These are phyloP conservation scores for Sclerotinia sclerotiorum DNA, from an alignment of 2,329 filamentous ascomycete species.

Conservation along the genomic window DNA sequence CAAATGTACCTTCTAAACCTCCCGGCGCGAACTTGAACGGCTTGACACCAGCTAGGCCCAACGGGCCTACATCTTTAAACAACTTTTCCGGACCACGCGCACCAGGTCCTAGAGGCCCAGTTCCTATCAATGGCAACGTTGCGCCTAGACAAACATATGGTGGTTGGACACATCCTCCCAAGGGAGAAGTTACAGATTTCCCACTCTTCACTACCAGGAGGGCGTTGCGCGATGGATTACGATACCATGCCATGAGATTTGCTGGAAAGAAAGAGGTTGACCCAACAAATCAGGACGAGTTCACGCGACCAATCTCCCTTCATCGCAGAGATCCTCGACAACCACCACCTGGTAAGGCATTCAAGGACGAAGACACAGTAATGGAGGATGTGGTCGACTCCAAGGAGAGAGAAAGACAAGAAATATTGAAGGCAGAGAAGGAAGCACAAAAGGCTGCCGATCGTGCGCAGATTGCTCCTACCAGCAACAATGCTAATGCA, in stretches of 20 bases:
- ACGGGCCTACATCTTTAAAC: constrained; percentile 21
- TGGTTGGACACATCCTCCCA: constrained; percentile 58
- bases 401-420: constrained; percentile 62
- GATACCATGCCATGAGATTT: constrained; percentile 86
- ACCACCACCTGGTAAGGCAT: constrained; percentile 60
- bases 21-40: constrained; percentile 31
- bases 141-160: constrained; percentile 45
- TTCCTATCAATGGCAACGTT: constrained; percentile 16
- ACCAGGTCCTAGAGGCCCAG: constrained; percentile 35
- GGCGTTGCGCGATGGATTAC: constrained; percentile 73
- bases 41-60: constrained; percentile 10
- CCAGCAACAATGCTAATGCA: constrained; percentile 54
- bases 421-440: constrained; percentile 73
- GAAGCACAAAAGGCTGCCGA: constrained; percentile 85
- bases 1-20: constrained; percentile 37
- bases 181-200: constrained; percentile 51
- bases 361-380: constrained; percentile 56
- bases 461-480: constrained; percentile 88
- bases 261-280: constrained; percentile 62
- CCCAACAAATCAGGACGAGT: constrained; percentile 69
- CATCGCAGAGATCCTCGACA: constrained; percentile 84
- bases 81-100: constrained; percentile 20
- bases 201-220: constrained; percentile 83
- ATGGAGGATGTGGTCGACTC: constrained; percentile 49
- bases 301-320: constrained; percentile 82